Evolutionary conservation across 148 eudicot genomes (phyloP).

Genomic region (Silene uniflora): DNA sequence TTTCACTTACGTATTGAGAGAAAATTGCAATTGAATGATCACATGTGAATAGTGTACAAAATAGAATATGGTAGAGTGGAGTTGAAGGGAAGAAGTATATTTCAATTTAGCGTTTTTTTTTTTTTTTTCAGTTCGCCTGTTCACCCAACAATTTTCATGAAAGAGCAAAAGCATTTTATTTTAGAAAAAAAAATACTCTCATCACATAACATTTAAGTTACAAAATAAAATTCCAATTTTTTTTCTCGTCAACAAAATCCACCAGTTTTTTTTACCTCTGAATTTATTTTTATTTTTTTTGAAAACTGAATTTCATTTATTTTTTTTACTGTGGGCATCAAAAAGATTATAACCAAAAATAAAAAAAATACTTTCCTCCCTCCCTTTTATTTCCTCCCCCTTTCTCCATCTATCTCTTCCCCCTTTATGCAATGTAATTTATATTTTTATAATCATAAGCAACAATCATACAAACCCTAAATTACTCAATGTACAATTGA

Average conservation of each 20-base stretch:
- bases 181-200: too few species aligned
- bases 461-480: neutral
- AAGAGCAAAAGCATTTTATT: too few species aligned
- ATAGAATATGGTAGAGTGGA: too few species aligned
- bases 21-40: too few species aligned
- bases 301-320: neutral
- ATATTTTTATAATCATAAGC: neutral
- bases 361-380: neutral
- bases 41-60: too few species aligned
- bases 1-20: too few species aligned
- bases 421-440: neutral
- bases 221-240: too few species aligned
- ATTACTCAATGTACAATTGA: neutral
- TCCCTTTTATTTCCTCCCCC: neutral
- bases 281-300: neutral
- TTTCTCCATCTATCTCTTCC: neutral
- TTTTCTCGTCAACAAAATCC: neutral
- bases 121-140: too few species aligned
- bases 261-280: neutral
- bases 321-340: neutral
- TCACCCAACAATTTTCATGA: too few species aligned
- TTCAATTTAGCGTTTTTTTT: too few species aligned
- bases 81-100: too few species aligned
- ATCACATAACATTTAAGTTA: too few species aligned
- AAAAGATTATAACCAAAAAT: neutral